These are phyloP conservation scores for Plectosphaerella sp. DNA, from an alignment of 2,329 filamentous ascomycete species.

Conservation along the genomic window DNA sequence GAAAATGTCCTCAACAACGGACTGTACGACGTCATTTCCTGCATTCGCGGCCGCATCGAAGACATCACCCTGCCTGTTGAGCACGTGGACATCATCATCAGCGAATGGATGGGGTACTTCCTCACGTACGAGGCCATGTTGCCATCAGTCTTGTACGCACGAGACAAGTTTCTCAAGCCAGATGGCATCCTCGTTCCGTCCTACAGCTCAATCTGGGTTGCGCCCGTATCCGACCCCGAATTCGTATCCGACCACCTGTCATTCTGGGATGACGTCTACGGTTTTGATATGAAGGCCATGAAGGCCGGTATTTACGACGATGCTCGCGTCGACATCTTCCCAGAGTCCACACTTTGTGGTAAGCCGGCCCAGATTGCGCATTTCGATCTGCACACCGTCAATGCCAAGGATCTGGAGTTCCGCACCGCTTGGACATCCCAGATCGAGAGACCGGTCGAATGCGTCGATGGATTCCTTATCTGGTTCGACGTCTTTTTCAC, in stretches of 20 bases:
- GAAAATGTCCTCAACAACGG: constrained; percentile 82
- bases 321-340: constrained; percentile 71
- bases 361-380: constrained; percentile 63
- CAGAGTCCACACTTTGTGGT: constrained; percentile 55
- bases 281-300: constrained; percentile 93
- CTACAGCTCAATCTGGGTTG: constrained; percentile 77
- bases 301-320: constrained; percentile 77
- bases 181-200: constrained; percentile 83
- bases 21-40: constrained; percentile 69
- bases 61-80: constrained; percentile 74
- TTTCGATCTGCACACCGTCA: constrained; percentile 72
- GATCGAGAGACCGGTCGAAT: constrained; percentile 57
- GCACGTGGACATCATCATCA: constrained; percentile 90
- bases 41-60: constrained; percentile 81
- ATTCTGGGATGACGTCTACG: constrained; percentile 92
- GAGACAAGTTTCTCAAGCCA: constrained; percentile 78
- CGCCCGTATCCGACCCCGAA: constrained; percentile 72
- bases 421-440: constrained; percentile 60
- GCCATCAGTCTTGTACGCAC: constrained; percentile 82
- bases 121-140: constrained; percentile 95
- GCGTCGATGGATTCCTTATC: constrained; percentile 80
- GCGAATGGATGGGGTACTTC: constrained; percentile 97
- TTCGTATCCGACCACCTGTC: constrained; percentile 73
- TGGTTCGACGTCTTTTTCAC: constrained; percentile 97
- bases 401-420: constrained; percentile 71